Percentiles rank a stretch among this genome's conserved stretches.
These are phyloP conservation scores for Ceratobasidium sp. DNA, from an alignment of 1,284 basidiomycete species.

Conservation along the genomic window DNA sequence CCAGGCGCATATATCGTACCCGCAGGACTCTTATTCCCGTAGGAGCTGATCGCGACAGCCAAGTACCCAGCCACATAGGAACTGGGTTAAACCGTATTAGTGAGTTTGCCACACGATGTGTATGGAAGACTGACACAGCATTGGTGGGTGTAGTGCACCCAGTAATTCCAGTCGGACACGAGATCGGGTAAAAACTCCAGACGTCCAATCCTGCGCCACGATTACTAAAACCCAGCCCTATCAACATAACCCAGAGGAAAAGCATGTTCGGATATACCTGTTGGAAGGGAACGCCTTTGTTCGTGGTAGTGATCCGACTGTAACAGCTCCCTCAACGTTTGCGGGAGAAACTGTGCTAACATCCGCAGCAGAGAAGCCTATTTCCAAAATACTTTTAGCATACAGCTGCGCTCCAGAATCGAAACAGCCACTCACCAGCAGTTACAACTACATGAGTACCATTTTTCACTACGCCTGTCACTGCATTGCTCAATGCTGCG, in stretches of 20 bases:
- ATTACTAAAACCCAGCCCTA: not conserved
- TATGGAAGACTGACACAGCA: not conserved
- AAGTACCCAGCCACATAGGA: constrained; percentile 12
- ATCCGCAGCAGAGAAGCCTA: constrained; percentile 48
- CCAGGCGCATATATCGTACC: not conserved
- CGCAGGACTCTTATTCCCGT: constrained; percentile 12
- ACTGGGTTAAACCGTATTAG: not conserved
- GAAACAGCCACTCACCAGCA: constrained; percentile 3
- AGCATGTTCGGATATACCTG: constrained; percentile 40
- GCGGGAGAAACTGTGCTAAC: constrained; percentile 47
- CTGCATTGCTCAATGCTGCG: constrained; percentile 31
- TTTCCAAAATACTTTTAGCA: not conserved
- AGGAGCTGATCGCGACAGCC: constrained; percentile 5
- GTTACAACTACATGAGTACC: constrained; percentile 1
- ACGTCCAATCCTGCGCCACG: constrained; percentile 17
- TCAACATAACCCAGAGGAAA: not conserved
- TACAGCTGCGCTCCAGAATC: not conserved
- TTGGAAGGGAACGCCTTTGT: constrained; percentile 90
- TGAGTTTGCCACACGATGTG: not conserved
- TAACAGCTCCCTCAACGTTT: constrained; percentile 82
- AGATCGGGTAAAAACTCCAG: constrained; percentile 13
- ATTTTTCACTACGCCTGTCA: not conserved
- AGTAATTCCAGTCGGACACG: not conserved
- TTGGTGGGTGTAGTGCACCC: constrained; percentile 11
- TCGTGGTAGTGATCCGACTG: constrained; percentile 81